Base-by-base conservation (phyloP, 179 eudicot genomes). In the Gypsophila paniculata region DNA sequence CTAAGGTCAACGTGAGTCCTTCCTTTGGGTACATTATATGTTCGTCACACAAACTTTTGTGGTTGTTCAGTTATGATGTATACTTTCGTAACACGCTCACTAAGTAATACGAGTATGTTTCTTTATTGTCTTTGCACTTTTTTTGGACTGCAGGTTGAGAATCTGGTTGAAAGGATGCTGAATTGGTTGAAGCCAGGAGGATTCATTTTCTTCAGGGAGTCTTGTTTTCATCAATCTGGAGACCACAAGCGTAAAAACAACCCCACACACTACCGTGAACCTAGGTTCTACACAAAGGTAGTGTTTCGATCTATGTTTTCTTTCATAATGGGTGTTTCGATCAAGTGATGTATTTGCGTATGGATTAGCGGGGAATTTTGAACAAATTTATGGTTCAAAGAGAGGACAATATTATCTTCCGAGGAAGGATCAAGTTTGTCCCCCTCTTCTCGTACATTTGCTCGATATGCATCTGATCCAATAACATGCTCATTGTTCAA, bases 231-330 rank as follows among this genome's bases (percentile, higher is more conserved):
- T 78, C 97, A 87, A 74, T 94, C 99, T 68, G 99, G 96, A 61
- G 99, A 91, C 77, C 85, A 79, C 87, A 94, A 91, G 85, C 84
- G 96, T 73, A 87, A 85, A 78, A 82, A 53, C 73, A 91, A 94
- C 66, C 96, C 99, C 2, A 93, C 96, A n/a, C 97, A 91, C 83
- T 94, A 91, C 73, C 92, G 99, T 36, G 91, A 91, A 72, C 97
- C 97, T 38, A 86, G 96, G 77, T 90, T 80, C 61, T 94, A 94
- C 69, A 88, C 97, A 36, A 91, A 89, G 99, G 99, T 94, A 51
- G 44, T 42, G 26, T 62, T 42, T 69, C 18, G 46, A 4, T 59
- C 5, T 26, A 48, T 13, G 12, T 21, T 22, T 39, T 38, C 55
- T 44, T 58, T 42, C 60, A 53, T 51, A 21, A 39, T 9, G 29